Percentiles rank a stretch among this genome's conserved stretches.
Conservation (phyloP, 805 yeast genomes). For the Yamadazyma laniorum region DNA sequence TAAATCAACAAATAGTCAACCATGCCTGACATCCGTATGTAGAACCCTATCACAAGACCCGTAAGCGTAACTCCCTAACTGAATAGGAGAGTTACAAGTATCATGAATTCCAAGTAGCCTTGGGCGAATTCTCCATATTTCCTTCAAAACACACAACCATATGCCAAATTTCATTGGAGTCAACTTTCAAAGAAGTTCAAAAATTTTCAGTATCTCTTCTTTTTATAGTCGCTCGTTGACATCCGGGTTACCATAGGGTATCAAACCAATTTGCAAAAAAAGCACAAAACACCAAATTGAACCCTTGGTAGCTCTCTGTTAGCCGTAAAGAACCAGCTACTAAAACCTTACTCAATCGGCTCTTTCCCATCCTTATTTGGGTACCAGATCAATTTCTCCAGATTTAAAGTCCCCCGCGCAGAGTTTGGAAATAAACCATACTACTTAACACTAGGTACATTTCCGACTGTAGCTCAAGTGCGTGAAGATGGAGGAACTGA, state of each 20-base stretch:
- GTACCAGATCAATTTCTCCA: no score
- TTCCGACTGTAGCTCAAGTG: no score
- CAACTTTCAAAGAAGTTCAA: constrained; percentile 16
- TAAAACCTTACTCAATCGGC: no score
- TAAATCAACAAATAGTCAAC: constrained; percentile 13
- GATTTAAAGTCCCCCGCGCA: no score
- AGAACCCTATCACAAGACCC: constrained; percentile 5
- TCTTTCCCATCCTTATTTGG: no score
- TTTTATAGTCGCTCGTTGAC: constrained; percentile 3
- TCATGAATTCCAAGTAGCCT: constrained; percentile 6
- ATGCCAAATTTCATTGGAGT: constrained; percentile 16
- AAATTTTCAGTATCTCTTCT: constrained; percentile 1
- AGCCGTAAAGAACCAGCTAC: no score
- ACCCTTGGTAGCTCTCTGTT: no score
- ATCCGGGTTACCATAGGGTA: constrained; percentile 7
- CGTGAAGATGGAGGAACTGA: no score
- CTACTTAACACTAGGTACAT: no score
- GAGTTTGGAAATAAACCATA: no score
- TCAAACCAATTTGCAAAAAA: no score
- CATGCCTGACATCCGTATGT: background rate
- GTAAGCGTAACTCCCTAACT: constrained; percentile 16
- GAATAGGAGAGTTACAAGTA: constrained; percentile 16
- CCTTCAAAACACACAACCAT: constrained; percentile 1
- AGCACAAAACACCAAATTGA: no score
- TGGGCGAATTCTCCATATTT: constrained; percentile 1